Evolutionary conservation across 2,329 filamentous ascomycete species (phyloP), one percentile per base, ranked within the genome.

Genomic region (Boeremia lycopersici): DNA sequence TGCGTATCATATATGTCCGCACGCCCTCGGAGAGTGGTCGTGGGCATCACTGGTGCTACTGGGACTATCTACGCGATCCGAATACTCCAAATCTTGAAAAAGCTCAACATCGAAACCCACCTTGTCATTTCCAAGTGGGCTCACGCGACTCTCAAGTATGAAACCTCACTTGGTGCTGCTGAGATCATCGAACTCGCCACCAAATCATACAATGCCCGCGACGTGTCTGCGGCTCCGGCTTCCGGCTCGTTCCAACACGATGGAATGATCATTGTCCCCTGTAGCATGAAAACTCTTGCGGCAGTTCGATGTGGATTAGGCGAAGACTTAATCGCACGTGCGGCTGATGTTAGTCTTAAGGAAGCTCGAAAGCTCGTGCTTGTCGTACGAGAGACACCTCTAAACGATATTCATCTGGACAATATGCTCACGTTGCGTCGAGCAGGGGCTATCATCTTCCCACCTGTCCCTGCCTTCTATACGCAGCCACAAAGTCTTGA

Each of bases 31-130:
- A 80, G 19, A 23, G 19, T 82, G 41, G 73, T 82, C 1, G 72
- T 82, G 6, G 81, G 73, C 23, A 77, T 83, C 38, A 82, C 81
- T 2, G 81, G 80, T 2, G 81, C 81, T 0, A 82, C 81, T 0
- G 80, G 81, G 4, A 71, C 79, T 1, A 62, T 74, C 2, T 68
- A 77, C 9, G 80, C 73, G 1, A 78, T 82, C 50, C 76, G 73
- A 12, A 60, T 76, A 0, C 76, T 82, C 3, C 64, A 72, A 7
- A 65, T 71, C 2, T 73, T 82, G 0, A 75, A 76, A 11, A n/a
- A 35, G 6, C 29, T 53, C 5, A 34, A 40, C 13, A 39, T 48
- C 23, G 80, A 82, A 63, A 81, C 79, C 7, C 58, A 61, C 28
- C 48, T 61, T 0, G 69, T 82, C 12, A 75, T 82, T 36, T 76